Conservation (phyloP, 2,329 filamentous ascomycete genomes). For the Sclerotinia glacialis region DNA sequence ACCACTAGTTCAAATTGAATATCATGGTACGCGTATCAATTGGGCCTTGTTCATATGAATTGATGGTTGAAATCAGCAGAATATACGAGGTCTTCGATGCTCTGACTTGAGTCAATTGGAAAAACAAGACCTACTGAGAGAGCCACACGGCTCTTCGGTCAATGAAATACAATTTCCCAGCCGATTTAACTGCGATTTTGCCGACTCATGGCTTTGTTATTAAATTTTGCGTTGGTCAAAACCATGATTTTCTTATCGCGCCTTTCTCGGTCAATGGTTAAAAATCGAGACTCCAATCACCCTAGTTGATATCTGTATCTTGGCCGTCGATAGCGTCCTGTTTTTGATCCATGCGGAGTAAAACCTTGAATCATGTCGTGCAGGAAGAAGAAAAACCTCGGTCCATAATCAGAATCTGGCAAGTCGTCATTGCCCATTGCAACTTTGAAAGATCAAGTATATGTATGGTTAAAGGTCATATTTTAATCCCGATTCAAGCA, state of each 20-base stretch:
- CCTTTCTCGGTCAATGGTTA: conserved; percentile 9
- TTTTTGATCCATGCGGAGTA: background rate
- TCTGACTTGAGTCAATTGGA: conserved; percentile 1
- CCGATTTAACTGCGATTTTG: background rate
- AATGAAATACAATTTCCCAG: background rate
- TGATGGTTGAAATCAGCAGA: background rate
- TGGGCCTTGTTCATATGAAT: background rate
- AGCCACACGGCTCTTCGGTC: conserved; percentile 12
- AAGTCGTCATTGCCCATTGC: background rate
- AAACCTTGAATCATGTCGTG: background rate
- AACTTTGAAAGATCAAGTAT: background rate
- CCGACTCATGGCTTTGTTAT: background rate
- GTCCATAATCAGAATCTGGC: background rate
- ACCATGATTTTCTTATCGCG: background rate
- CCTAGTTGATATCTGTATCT: conserved; percentile 10
- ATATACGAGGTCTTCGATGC: background rate
- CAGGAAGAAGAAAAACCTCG: background rate
- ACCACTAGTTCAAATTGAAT: background rate
- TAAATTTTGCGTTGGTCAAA: background rate
- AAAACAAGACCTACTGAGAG: conserved; percentile 7
- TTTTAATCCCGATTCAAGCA: conserved; percentile 3
- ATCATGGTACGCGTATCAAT: conserved; percentile 13
- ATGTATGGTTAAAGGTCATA: background rate
- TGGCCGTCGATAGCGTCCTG: conserved; percentile 14
- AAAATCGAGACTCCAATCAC: background rate